Evolutionary conservation across 2,329 filamentous ascomycete genomes (phyloP), one percentile per base, ranked within the genome.

Genomic region (Hypoxylon sp.): DNA sequence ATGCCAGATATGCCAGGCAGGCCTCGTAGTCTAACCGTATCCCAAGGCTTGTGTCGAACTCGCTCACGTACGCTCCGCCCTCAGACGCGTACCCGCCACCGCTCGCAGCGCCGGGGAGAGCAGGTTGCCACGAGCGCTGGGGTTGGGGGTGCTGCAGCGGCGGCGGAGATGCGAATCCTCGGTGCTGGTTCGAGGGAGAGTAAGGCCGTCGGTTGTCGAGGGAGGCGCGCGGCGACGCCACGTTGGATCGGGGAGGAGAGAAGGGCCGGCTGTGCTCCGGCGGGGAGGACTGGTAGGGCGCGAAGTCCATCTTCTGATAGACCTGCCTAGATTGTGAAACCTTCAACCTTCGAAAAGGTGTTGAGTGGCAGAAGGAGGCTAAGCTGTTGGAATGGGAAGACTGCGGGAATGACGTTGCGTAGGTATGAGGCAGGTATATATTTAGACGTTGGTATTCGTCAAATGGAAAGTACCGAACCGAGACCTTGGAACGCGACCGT

Each of bases 261-360:
- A 93, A 85, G 54, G 91, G 89, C 74, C 95, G 92, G 71, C 89
- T 88, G 72, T 91, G 86, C 81, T 98, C 94, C 8, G 96, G 96
- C 14, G 91, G 91, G 50, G 91, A 91, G 79, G 95, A 95, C 83
- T 98, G 96, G 81, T 98, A 99, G 36, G 96, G 96, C 46, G 96
- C 96, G 78, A 98, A 99, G 82, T 97, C 92, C 92, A 96, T 96
- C 59, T 81, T 59, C 18, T 28, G 26, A 28, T 20, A 51, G 28
- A 22, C 26, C 26, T 50, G 16, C 46, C 49, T 12, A 40, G 28
- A n/a, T 18, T 40, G 11, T 11, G n/a, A 14, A 40, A 20, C 16
- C 9, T n/a, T n/a, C n/a, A n/a, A n/a, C n/a, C 2, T 40, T 18
- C 8, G 14, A 57, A 20, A 5, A 2, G 18, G 3, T 32, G 20